Evolutionary conservation across 805 yeast genomes (phyloP), one percentile per base, ranked within the genome.

Genomic region (Metschnikowia sp.): DNA sequence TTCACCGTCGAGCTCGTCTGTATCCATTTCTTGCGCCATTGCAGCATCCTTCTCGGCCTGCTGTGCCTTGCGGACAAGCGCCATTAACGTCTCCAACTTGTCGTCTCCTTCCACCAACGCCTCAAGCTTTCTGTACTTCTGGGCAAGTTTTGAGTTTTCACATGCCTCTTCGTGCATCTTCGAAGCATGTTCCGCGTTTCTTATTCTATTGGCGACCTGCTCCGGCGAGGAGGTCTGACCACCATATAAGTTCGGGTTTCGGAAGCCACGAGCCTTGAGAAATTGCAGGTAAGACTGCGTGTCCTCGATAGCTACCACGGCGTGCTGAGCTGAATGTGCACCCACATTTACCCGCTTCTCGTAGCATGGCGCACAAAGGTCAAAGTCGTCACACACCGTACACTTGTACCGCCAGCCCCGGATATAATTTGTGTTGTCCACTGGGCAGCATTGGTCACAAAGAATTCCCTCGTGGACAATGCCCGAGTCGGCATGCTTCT

Each of bases 361-460:
- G 32, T 31, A 54, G 40, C 59, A 55, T 7, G 19, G 32, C 12
- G 48, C 45, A 39, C 59, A 55, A 18, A 54, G 51, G 32, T 55
- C 58, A 28, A 50, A 55, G 31, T 55, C 47, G 10, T 37, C 32
- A 28, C 59, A 55, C 9, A 52, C 40, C 43, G 48, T 39, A 36
- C 59, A 55, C 32, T 54, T 54, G 45, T 44, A 55, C 15, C 59
- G 47, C 35, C n/a, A 29, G 3, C 59, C 59, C 4, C 13, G n/a
- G 19, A 55, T 47, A 10, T 11, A 30, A 4, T 13, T 35, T 5
- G 33, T 15, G 19, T 36, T 32, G 8, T 49, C 51, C 26, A 52
- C 44, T 1, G 70, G 71, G 48, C 53, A 44, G 44, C 76, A 72
- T n/a, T 53, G 44, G 48, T 72, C 74, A 44, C 76, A 72, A 28